Conservation (phyloP, 1,284 basidiomycete species). For the Sphagnurus paluster region DNA sequence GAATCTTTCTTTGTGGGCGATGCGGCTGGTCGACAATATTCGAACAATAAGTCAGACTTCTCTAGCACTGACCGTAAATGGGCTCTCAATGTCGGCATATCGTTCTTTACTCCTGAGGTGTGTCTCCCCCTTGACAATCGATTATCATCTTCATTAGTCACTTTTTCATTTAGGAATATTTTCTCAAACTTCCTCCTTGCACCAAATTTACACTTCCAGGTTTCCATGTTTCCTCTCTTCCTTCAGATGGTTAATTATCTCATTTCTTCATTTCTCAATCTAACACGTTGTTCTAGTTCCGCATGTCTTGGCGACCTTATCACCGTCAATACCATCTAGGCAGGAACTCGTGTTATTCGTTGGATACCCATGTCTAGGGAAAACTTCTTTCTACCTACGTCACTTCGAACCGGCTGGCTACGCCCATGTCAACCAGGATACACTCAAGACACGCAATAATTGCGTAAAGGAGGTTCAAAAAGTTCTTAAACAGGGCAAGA, state of each 20-base stretch:
- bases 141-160: too few relatives aligned
- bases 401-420: conserved; percentile 76
- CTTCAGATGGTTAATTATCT: conserved; percentile 18
- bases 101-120: conserved; percentile 73
- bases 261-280: conserved; percentile 4
- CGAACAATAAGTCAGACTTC: conserved; percentile 56
- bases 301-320: conserved; percentile 58
- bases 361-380: conserved; percentile 86
- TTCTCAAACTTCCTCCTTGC: conserved; percentile 57
- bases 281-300: conserved; percentile 42
- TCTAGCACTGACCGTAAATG: conserved; percentile 84
- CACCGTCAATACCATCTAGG: conserved; percentile 50
- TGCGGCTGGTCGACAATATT: conserved; percentile 74
- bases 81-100: conserved; percentile 74
- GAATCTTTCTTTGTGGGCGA: conserved; percentile 86
- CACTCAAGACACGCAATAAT: conserved; percentile 68
- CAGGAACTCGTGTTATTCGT: conserved; percentile 82
- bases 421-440: conserved; percentile 86
- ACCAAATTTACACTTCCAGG: conserved; percentile 51
- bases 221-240: conserved; percentile 57
- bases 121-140: too few relatives aligned
- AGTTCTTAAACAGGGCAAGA: conserved; percentile 54
- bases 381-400: conserved; percentile 76
- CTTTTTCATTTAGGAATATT: conserved; percentile 64
- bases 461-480: conserved; percentile 70